Conservation (phyloP, 352 stramenopile genomes). For the Phytophthora cryptogea region DNA sequence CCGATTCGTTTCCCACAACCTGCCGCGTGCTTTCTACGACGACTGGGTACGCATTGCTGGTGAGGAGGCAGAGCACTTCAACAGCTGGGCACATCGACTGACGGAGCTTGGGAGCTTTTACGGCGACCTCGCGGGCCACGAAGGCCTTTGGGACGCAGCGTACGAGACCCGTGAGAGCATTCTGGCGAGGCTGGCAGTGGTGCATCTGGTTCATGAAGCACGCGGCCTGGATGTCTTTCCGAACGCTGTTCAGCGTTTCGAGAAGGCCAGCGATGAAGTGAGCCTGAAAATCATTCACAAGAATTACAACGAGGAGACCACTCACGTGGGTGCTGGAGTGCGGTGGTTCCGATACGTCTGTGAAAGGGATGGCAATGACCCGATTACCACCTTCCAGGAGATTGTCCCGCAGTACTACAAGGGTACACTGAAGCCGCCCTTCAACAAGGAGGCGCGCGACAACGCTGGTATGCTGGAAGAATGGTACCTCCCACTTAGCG, state of each 20-base stretch:
- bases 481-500: constrained; percentile 53
- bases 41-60: constrained; percentile 60
- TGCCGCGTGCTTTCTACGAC: constrained; percentile 59
- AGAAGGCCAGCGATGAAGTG: constrained; percentile 45
- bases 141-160: constrained; percentile 59
- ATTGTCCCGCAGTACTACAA: constrained; percentile 57
- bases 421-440: constrained; percentile 57
- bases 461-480: constrained; percentile 48
- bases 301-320: constrained; percentile 60
- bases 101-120: constrained; percentile 54
- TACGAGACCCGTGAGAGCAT: constrained; percentile 45
- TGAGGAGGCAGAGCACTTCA: constrained; percentile 60
- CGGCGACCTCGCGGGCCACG: constrained; percentile 48
- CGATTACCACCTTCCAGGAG: constrained; percentile 50
- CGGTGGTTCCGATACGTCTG: constrained; percentile 53
- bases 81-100: constrained; percentile 51
- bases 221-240: constrained; percentile 59
- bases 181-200: constrained; percentile 49
- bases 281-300: constrained; percentile 52
- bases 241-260: constrained; percentile 49
- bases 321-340: constrained; percentile 46
- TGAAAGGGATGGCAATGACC: constrained; percentile 33
- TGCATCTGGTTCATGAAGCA: constrained; percentile 66
- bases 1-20: constrained; percentile 49
- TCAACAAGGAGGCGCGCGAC: constrained; percentile 56